Evolutionary conservation across 1,284 basidiomycete species (phyloP).

Genomic region (Salmacisia buchloeana): DNA sequence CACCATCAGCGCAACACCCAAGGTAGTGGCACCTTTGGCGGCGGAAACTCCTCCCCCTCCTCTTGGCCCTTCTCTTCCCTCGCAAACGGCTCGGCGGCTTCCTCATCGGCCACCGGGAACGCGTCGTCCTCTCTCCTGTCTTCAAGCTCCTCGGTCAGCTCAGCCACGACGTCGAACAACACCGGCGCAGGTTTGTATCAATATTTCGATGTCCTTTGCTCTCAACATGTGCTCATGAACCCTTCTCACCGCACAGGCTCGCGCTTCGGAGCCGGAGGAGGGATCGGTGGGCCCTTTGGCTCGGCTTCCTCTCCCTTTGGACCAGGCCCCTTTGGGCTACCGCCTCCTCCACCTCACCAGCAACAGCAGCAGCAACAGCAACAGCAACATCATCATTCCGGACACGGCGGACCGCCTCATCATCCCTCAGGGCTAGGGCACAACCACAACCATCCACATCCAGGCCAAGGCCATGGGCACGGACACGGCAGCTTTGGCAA

Average conservation of each 20-base stretch:
- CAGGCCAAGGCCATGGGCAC: not conserved
- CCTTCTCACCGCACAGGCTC: not conserved
- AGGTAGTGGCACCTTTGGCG: not conserved
- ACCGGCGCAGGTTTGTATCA: not conserved
- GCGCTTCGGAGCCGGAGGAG: not conserved
- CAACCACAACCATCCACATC: conserved; percentile 1
- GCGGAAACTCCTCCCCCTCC: not conserved
- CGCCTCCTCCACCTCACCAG: not conserved
- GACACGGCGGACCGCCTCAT: conserved; percentile 4
- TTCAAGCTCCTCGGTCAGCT: not conserved
- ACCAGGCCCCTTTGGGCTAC: not conserved
- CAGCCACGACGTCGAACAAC: not conserved
- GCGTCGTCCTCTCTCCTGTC: not conserved
- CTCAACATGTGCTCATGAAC: not conserved
- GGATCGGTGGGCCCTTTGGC: not conserved
- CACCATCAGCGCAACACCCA: not conserved
- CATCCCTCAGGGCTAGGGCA: not conserved
- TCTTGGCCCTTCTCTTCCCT: not conserved
- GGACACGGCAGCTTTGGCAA: not conserved
- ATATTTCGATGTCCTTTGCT: not conserved
- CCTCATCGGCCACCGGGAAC: not conserved
- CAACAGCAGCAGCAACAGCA: not conserved
- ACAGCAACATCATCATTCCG: not conserved
- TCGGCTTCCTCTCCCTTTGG: conserved; percentile 4
- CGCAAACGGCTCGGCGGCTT: not conserved